Conservation (phyloP, 163 green algal species). For the Chloromonas sp. region DNA sequence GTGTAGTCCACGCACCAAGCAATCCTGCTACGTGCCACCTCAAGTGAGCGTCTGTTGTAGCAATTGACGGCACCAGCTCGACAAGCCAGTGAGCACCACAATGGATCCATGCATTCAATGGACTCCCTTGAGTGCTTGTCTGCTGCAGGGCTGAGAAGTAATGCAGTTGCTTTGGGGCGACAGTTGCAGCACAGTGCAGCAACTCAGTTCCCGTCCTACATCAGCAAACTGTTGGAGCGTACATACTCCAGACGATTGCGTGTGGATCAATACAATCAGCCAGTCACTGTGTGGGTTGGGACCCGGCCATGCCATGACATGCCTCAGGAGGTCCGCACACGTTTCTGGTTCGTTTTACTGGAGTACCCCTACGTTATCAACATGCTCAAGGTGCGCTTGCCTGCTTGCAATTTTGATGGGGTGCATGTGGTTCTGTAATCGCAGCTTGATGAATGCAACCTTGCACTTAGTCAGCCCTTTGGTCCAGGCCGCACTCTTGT, state of each 20-base stretch:
- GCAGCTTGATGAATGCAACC: too few species aligned
- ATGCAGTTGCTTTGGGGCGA: neutral
- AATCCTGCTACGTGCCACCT: too few species aligned
- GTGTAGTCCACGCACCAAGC: too few species aligned
- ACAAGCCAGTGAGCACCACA: too few species aligned
- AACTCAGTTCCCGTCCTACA: neutral
- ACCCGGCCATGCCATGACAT: neutral
- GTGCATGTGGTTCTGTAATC: too few species aligned
- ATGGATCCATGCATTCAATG: too few species aligned
- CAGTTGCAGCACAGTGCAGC: neutral
- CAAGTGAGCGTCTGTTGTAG: too few species aligned
- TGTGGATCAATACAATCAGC: neutral
- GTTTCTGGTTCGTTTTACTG: neutral
- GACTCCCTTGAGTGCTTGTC: too few species aligned
- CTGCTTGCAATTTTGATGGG: too few species aligned
- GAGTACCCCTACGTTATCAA: neutral
- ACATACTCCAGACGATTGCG: neutral
- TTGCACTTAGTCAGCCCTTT: too few species aligned
- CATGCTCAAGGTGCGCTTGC: neutral
- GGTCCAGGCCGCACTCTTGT: too few species aligned
- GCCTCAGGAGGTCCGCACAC: neutral
- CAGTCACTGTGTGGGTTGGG: neutral
- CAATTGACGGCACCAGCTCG: too few species aligned
- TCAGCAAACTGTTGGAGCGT: neutral
- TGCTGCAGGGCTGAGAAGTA: neutral